phyloP scores from a whole-genome alignment of 495 filamentous ascomycete genomes.

The Penicillium longicatenatum region DNA sequence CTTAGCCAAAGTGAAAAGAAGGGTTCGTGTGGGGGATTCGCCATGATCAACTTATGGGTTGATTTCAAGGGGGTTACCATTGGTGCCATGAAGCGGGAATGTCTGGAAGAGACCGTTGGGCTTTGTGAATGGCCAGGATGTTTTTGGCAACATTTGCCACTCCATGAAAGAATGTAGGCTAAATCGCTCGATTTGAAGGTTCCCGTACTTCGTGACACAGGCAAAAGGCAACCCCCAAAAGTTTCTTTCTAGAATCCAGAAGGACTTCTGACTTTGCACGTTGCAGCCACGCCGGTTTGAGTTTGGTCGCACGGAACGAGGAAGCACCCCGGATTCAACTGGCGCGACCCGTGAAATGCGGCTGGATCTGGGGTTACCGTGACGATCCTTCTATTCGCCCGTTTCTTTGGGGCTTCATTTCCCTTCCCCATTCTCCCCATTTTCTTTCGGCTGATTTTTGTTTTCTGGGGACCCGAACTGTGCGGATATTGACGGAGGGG shows the following conservation, averaged over 20 bases:
- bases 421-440: not conserved
- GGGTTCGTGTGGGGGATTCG: slow-evolving; percentile 34
- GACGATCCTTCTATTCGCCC: slow-evolving; percentile 14
- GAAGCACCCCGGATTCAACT: slow-evolving; percentile 9
- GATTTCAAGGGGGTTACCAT: not conserved
- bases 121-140: not conserved
- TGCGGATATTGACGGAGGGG: slow-evolving; percentile 16
- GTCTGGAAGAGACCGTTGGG: not conserved
- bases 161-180: not conserved
- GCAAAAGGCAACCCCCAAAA: not conserved
- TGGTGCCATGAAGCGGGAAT: not conserved
- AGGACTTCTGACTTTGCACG: slow-evolving; percentile 13
- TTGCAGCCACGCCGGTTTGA: slow-evolving; percentile 31
- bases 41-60: not conserved
- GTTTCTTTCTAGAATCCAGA: not conserved
- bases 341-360: slow-evolving; percentile 20
- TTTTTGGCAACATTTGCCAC: not conserved
- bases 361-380: slow-evolving; percentile 22
- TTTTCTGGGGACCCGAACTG: not conserved
- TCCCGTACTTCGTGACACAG: slow-evolving; percentile 1
- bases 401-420: slow-evolving; percentile 5
- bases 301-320: slow-evolving; percentile 28
- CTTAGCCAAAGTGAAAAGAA: slow-evolving; percentile 10
- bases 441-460: not conserved
- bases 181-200: not conserved